Evolutionary conservation across 495 filamentous ascomycete genomes (phyloP).

Genomic region (Cetradonia linearis): DNA sequence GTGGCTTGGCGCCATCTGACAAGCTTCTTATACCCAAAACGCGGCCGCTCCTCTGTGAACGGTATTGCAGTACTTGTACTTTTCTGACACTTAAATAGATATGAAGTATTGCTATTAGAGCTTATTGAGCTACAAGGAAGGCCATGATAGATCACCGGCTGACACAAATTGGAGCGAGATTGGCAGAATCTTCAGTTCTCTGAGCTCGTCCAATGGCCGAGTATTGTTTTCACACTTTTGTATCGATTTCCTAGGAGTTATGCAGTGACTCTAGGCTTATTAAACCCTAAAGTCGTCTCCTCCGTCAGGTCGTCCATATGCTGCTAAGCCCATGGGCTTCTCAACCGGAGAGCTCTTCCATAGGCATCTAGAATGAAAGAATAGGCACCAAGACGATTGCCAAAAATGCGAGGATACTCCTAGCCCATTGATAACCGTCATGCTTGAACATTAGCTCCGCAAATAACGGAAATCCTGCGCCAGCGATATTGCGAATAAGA

Average conservation of each 20-base stretch:
- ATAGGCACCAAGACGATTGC: conserved; percentile 45
- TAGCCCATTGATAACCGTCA: conserved; percentile 56
- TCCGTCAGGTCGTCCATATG: conserved; percentile 31
- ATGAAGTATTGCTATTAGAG: too few species aligned
- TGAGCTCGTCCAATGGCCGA: too few species aligned
- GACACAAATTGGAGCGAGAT: background rate
- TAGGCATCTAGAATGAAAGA: conserved; percentile 32
- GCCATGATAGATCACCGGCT: too few species aligned
- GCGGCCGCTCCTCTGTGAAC: too few species aligned
- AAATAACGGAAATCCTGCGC: conserved; percentile 40
- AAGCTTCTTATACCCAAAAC: too few species aligned
- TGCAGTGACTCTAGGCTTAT: background rate
- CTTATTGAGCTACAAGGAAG: too few species aligned
- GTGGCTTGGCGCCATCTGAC: background rate
- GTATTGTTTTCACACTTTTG: too few species aligned
- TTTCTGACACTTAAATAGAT: too few species aligned
- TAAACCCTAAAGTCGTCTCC: conserved; percentile 11
- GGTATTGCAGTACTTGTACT: too few species aligned
- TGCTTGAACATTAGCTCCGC: conserved; percentile 50
- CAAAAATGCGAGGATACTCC: conserved; percentile 45
- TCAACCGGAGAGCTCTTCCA: conserved; percentile 31
- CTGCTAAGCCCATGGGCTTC: conserved; percentile 36
- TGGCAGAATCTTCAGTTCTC: background rate
- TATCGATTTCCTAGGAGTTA: too few species aligned
- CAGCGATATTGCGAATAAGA: conserved; percentile 35